Evolutionary conservation across 352 stramenopile genomes (phyloP), one percentile per base, ranked within the genome.

Genomic region (Pseudoperonospora humuli): DNA sequence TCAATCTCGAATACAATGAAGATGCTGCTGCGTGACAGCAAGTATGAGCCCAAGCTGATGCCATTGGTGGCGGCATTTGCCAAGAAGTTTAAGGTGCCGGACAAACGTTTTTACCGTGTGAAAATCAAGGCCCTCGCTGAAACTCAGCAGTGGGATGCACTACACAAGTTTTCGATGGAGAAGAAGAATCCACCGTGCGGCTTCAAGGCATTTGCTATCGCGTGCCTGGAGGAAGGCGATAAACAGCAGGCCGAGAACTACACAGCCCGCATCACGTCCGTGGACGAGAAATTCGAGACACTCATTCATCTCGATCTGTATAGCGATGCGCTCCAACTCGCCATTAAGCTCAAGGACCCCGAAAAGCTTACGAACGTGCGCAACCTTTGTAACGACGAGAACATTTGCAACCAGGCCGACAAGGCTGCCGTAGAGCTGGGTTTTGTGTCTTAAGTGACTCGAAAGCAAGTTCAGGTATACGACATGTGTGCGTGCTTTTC

Each of bases 61-160:
- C 65, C 61, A 10, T 18, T 91, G 6, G 79, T 75, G 6, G 70
- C 73, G 0, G 44, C 71, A 3, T 81, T 90, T 45, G 70, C 78
- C 25, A 94, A 94, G 48, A 91, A 86, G 50, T 94, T 95, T 54
- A 93, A 93, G 27, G 77, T 96, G 5, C 77, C 85, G 1, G 85
- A 96, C 45, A 96, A 96, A 63, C 78, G 80, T 6, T 86, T 93
- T 35, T 96, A 91, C 54, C 78, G 86, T 46, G 77, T 95, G 28
- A 95, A 95, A 59, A 95, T 95, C 47, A 82, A 87, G 40, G 84
- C 83, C 24, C 60, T 95, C 4, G 79, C 79, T 3, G 74, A 92
- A 45, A 92, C 72, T 10, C 64, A 71, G 10, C 80, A 96, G 34
- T 96, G 85, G 83, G 81, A 90, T 50, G 67, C 73, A 19, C 66